Conservation (phyloP, 176 grass and related monocot species). For the Avena eriantha region DNA sequence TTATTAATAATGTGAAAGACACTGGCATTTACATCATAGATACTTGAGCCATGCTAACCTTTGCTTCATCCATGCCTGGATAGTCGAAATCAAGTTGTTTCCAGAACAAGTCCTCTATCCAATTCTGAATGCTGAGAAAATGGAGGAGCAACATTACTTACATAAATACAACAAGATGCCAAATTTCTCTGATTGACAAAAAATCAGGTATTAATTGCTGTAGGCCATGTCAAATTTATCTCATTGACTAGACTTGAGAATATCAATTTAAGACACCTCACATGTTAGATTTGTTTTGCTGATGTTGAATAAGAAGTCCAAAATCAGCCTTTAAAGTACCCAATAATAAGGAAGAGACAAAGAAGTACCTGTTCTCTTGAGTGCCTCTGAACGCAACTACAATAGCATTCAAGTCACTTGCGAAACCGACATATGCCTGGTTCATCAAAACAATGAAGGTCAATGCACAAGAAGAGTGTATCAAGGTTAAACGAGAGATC, state of each 20-base stretch:
- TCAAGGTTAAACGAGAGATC: background rate
- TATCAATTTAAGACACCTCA: conserved; percentile 23
- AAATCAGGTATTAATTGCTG: background rate
- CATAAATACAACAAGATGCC: conserved; percentile 31
- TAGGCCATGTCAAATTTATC: background rate
- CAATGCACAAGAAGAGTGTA: conserved; percentile 25
- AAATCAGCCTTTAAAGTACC: background rate
- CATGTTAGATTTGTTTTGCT: background rate
- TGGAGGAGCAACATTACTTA: conserved; percentile 32
- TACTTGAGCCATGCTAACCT: conserved; percentile 53
- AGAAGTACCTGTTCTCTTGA: conserved; percentile 77
- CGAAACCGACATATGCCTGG: conserved; percentile 89
- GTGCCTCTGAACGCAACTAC: conserved; percentile 96
- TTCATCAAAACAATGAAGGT: conserved; percentile 21
- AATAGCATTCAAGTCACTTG: conserved; percentile 65
- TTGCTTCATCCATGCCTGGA: conserved; percentile 85
- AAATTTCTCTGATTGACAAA: background rate
- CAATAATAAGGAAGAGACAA: conserved; percentile 10
- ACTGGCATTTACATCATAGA: conserved; percentile 12
- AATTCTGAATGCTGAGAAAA: conserved; percentile 77
- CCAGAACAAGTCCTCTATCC: conserved; percentile 94
- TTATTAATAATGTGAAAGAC: conserved; percentile 21
- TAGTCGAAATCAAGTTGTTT: conserved; percentile 93
- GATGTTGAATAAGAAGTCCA: background rate
- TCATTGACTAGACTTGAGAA: background rate